Evolutionary conservation across 2,329 filamentous ascomycete species (phyloP), one percentile per base, ranked within the genome.

Genomic region (Aspergillus sp.): DNA sequence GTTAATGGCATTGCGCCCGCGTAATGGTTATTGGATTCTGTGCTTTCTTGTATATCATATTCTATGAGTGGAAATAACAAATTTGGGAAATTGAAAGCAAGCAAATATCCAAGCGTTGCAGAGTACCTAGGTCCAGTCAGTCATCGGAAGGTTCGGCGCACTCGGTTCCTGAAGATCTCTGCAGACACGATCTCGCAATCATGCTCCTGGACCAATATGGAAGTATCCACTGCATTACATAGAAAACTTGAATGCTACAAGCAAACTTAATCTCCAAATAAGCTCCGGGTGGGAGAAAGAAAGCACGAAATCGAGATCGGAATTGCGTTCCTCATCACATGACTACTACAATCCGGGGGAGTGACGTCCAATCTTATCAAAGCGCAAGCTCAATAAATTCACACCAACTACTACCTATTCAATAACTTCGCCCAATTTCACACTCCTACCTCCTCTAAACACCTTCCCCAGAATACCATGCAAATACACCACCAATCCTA

Each of bases 1-100:
- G 69, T 75, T 49, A 77, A 76, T 66, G 74, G 74, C 15, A 52
- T 59, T 30, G 41, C 55, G 39, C 51, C 57, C 39, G 57, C 27
- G 42, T 47, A 48, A 11, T 48, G 36, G 8, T 15, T 2, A 19
- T 11, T 19, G 11, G 5, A 13, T 5, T 27, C 17, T 21, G 21
- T 44, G n/a, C 15, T 61, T n/a, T 13, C 13, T 15, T 58, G 42
- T 36, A 19, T 55, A 50, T 32, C 47, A 17, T 8, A 23, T 2
- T 27, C 2, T 11, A 15, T 7, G n/a, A 30, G 47, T 30, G n/a
- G n/a, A 15, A 30, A 10, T 1, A 32, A 27, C 15, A 3, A 27
- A 6, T 8, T 6, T 17, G 47, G 25, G 15, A 17, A 27, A 30
- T 13, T 50, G 47, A 3, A 49, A 21, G 41, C 19, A 17, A 23